Evolutionary conservation across 768 basidiomycete species (phyloP).

Genomic region (Suillus weaverae): DNA sequence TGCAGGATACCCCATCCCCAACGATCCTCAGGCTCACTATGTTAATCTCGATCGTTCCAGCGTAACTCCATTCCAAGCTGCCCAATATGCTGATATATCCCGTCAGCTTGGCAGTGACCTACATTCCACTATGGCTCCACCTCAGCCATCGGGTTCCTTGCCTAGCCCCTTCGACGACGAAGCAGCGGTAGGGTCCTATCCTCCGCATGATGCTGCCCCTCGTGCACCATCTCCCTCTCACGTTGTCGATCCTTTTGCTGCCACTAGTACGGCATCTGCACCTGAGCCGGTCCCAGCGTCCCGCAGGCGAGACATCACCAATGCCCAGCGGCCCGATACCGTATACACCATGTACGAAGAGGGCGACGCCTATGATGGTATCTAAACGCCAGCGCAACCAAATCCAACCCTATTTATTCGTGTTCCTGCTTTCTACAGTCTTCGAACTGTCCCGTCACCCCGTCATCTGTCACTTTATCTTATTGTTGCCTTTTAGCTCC

Average conservation of each 20-base stretch:
- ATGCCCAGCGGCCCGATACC: constrained; percentile 43
- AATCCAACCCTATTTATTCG: constrained; percentile 7
- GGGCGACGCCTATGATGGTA: constrained; percentile 70
- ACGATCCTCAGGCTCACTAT: constrained; percentile 45
- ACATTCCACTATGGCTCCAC: constrained; percentile 19
- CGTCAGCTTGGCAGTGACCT: constrained; percentile 46
- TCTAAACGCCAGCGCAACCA: constrained; percentile 37
- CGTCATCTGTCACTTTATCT: constrained; percentile 22
- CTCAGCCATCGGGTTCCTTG: constrained; percentile 24
- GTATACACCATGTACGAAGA: constrained; percentile 55
- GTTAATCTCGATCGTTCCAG: constrained; percentile 67
- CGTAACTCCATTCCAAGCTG: constrained; percentile 73
- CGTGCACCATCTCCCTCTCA: constrained; percentile 38
- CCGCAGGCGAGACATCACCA: constrained; percentile 10
- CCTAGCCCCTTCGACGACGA: constrained; percentile 32
- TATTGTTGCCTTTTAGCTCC: constrained; percentile 14
- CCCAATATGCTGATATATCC: constrained; percentile 72
- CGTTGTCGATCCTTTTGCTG: constrained; percentile 12
- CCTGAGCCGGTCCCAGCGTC: constrained; percentile 14
- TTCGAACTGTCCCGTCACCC: constrained; percentile 20
- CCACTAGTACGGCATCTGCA: constrained; percentile 13
- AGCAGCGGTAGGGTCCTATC: constrained; percentile 1
- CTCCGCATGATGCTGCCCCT: not conserved
- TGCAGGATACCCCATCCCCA: constrained; percentile 10
- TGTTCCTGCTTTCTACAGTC: constrained; percentile 14